phyloP scores from a whole-genome alignment of 2,329 filamentous ascomycete genomes.

The Aaosphaeria arxii region DNA sequence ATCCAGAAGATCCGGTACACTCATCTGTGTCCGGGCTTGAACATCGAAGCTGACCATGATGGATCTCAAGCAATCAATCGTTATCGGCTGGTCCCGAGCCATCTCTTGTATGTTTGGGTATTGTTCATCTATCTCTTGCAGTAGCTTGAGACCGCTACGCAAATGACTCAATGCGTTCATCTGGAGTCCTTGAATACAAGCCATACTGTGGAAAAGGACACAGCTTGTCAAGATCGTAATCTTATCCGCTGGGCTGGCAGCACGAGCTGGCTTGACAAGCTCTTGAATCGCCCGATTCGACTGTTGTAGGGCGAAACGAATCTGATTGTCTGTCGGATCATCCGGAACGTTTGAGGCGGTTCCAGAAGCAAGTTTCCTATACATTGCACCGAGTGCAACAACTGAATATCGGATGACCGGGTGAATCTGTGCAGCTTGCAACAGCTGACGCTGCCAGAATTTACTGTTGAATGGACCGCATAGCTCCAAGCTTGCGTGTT shows the following conservation, averaged over 20 bases:
- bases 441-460: constrained; percentile 6
- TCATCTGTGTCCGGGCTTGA: constrained; percentile 5
- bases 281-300: constrained; percentile 9
- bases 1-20: neutral
- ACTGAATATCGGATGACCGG: constrained; percentile 9
- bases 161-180: constrained; percentile 5
- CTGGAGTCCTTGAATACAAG: constrained; percentile 10
- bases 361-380: constrained; percentile 6
- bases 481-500: constrained; percentile 2
- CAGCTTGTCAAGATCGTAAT: constrained; percentile 6
- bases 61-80: constrained; percentile 1
- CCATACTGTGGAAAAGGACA: constrained; percentile 6
- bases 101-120: neutral
- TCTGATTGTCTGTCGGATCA: constrained; percentile 3
- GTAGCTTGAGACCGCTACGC: constrained; percentile 5
- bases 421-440: constrained; percentile 4
- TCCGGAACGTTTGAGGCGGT: constrained; percentile 1
- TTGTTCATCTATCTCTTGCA: constrained; percentile 2
- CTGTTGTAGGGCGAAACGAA: constrained; percentile 8
- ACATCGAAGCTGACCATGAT: constrained; percentile 4
- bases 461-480: constrained; percentile 5
- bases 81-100: neutral
- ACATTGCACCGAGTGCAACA: constrained; percentile 9
- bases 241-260: constrained; percentile 1
- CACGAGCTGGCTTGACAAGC: constrained; percentile 1